Evolutionary conservation across 73 alveolate genomes (phyloP).

Genomic region (Paramecium tetraurelia): DNA sequence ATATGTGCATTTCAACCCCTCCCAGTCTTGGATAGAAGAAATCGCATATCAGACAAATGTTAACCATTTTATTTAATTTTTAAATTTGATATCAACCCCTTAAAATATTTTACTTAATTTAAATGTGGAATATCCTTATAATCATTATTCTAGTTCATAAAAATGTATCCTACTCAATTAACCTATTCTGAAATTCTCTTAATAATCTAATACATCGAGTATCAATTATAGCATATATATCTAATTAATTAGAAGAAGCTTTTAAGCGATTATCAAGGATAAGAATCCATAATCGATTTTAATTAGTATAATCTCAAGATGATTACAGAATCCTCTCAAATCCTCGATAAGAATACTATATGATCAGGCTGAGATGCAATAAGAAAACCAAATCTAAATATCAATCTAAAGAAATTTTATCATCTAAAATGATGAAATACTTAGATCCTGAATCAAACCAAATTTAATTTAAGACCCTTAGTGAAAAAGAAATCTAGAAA

Average conservation of each 20-base stretch:
- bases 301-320: neutral
- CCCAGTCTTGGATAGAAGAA: slow-evolving; percentile 59
- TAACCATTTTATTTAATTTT: slow-evolving; percentile 26
- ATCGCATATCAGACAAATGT: slow-evolving; percentile 60
- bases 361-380: neutral
- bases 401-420: neutral
- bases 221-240: neutral
- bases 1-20: slow-evolving; percentile 66
- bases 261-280: too few relatives aligned
- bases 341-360: neutral
- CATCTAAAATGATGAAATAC: slow-evolving; percentile 10
- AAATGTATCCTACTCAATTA: too few relatives aligned
- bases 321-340: neutral
- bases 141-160: too few relatives aligned
- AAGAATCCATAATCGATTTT: neutral
- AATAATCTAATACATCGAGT: neutral
- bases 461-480: slow-evolving; percentile 76
- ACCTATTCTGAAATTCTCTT: neutral
- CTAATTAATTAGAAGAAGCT: too few relatives aligned
- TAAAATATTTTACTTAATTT: neutral
- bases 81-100: neutral
- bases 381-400: neutral
- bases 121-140: neutral
- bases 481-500: slow-evolving; percentile 51
- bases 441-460: slow-evolving; percentile 75